phyloP scores from a whole-genome alignment of 768 basidiomycete species.

The Russula vinacea region DNA sequence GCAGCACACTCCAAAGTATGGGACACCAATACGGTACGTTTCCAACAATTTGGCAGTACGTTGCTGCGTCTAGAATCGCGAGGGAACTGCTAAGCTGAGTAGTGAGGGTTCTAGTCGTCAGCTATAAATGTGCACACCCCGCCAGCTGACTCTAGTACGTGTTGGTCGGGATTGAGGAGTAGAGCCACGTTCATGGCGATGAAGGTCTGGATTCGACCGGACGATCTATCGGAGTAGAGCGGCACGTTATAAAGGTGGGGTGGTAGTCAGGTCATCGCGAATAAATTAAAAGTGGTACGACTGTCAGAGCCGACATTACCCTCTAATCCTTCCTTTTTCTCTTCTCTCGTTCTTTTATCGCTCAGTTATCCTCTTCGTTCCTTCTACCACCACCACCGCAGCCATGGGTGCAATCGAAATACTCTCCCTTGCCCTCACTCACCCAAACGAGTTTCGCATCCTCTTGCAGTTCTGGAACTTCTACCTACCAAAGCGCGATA shows the following conservation, averaged over 20 bases:
- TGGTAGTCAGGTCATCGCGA: background rate
- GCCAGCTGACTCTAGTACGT: background rate
- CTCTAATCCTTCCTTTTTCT: background rate
- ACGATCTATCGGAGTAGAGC: background rate
- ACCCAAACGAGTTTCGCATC: slow-evolving; percentile 79
- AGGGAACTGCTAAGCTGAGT: too few species aligned
- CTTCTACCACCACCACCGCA: slow-evolving; percentile 7
- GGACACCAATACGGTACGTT: too few species aligned
- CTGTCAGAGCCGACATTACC: background rate
- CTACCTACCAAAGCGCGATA: slow-evolving; percentile 78
- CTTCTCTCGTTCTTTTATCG: background rate
- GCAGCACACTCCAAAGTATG: too few species aligned
- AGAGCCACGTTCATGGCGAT: background rate
- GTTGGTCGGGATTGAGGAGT: background rate
- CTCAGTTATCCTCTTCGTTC: background rate
- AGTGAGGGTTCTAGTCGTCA: too few species aligned
- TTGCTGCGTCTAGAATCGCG: too few species aligned
- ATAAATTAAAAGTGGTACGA: slow-evolving; percentile 27
- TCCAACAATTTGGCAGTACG: too few species aligned
- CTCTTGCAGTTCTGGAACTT: slow-evolving; percentile 82
- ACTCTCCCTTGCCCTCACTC: slow-evolving; percentile 67
- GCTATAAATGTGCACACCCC: background rate
- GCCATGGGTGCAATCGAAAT: slow-evolving; percentile 57
- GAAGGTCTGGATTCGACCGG: background rate
- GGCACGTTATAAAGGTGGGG: background rate